Evolutionary conservation across 768 basidiomycete species (phyloP).

Genomic region (Lactarius vividus): DNA sequence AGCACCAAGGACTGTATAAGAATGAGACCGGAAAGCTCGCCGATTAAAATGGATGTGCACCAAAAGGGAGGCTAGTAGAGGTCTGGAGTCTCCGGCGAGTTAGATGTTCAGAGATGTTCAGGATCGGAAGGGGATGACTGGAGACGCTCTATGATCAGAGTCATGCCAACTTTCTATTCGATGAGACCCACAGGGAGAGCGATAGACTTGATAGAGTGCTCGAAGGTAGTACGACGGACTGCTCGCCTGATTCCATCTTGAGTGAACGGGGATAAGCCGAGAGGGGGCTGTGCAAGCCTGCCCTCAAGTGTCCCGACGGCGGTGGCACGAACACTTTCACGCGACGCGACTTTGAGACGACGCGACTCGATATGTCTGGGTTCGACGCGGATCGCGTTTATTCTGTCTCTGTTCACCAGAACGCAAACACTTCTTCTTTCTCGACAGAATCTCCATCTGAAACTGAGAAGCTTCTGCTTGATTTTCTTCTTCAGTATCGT

Average conservation of each 20-base stretch:
- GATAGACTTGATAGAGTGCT: slow-evolving; percentile 71
- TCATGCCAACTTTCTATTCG: background rate
- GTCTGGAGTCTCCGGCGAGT: slow-evolving; percentile 80
- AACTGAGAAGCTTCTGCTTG: slow-evolving; percentile 72
- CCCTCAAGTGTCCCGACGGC: slow-evolving; percentile 11
- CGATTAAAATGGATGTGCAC: slow-evolving; percentile 39
- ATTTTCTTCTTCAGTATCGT: slow-evolving; percentile 86
- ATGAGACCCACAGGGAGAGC: slow-evolving; percentile 59
- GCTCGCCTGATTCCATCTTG: slow-evolving; percentile 73
- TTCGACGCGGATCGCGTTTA: slow-evolving; percentile 83
- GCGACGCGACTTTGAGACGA: slow-evolving; percentile 19
- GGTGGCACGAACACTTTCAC: background rate
- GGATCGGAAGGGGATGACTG: slow-evolving; percentile 94
- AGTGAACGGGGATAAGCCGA: background rate
- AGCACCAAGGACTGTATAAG: slow-evolving; percentile 76
- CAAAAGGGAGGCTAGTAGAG: slow-evolving; percentile 57
- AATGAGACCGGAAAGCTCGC: slow-evolving; percentile 6
- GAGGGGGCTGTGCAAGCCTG: slow-evolving; percentile 10
- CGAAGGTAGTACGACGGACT: slow-evolving; percentile 69
- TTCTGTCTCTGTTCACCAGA: slow-evolving; percentile 74
- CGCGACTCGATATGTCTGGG: slow-evolving; percentile 64
- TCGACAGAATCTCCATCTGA: slow-evolving; percentile 75
- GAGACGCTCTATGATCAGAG: background rate
- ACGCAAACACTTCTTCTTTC: slow-evolving; percentile 49
- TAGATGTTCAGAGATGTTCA: slow-evolving; percentile 95